Conservation (phyloP, 225 moss, liverwort and hornwort species). For the Pleurozium schreberi region DNA sequence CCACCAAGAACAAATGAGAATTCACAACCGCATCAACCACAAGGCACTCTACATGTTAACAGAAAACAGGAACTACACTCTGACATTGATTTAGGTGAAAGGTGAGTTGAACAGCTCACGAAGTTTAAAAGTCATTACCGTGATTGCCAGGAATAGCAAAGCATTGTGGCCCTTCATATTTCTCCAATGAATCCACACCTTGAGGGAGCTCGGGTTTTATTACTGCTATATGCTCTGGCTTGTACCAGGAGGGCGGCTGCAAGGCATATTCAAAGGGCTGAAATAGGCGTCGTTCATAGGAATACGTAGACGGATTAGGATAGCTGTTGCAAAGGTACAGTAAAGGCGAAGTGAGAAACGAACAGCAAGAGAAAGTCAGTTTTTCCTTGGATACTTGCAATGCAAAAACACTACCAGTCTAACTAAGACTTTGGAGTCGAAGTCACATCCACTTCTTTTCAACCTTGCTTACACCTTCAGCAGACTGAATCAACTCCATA, state of each 20-base stretch:
- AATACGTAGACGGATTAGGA: slow-evolving; percentile 96
- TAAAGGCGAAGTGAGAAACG: neutral
- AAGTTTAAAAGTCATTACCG: slow-evolving; percentile 19
- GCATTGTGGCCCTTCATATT: slow-evolving; percentile 89
- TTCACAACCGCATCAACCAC: neutral
- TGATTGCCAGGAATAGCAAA: slow-evolving; percentile 98
- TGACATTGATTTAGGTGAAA: neutral
- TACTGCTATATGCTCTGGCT: slow-evolving; percentile 90
- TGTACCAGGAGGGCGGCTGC: slow-evolving; percentile 70
- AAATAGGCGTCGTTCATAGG: slow-evolving; percentile 92
- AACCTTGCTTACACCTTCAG: neutral
- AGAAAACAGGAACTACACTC: neutral
- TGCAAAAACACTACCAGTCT: neutral
- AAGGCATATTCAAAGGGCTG: slow-evolving; percentile 93
- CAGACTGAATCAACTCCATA: neutral
- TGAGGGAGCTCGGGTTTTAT: slow-evolving; percentile 92
- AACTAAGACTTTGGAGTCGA: neutral
- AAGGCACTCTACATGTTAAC: neutral
- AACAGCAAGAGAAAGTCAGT: neutral
- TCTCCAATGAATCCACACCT: slow-evolving; percentile 55
- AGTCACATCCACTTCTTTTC: neutral
- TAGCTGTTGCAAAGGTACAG: slow-evolving; percentile 50
- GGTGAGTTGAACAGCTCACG: neutral
- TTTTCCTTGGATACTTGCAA: neutral
- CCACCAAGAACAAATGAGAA: neutral